Evolutionary conservation across 257 asterid genomes (phyloP), one percentile per base, ranked within the genome.

Genomic region (Paraleonurus japonicus): DNA sequence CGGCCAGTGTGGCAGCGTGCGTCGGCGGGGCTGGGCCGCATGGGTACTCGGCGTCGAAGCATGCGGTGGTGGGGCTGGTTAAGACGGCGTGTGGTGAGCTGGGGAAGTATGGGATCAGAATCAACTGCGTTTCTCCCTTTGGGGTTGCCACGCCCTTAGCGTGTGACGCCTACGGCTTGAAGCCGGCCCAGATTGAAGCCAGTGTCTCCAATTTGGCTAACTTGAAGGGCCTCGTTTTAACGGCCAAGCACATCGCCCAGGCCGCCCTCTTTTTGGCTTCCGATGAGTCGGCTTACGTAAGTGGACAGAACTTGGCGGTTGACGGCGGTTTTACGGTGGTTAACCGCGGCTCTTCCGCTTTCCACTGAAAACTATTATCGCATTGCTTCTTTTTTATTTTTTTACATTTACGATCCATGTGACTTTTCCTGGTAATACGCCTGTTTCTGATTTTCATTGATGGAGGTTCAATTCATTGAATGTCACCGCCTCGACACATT

Each of bases 301-400:
- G 89, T 3, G 95, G 92, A 0, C 90, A 84, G 43, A 88, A 88
- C 55, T 58, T 88, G 85, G 92, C 79, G 9, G 78, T 88, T 13
- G 95, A 88, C 67, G 95, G 95, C 13, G 95, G 90, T 2, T 79
- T 79, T 37, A 51, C 91, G 53, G 90, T 78, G 17, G 88, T 88
- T 30, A 70, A 75, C 79, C 75, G 75, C 41, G 79, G 60, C 72
- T 71, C 85, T 15, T 50, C 78, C 66, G 30, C 77, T 20, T 65
- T 78, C 20, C 66, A 47, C 60, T 71, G 65, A 76, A 28, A n/a
- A n/a, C n/a, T n/a, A n/a, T n/a, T n/a, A n/a, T n/a, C n/a, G n/a
- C n/a, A n/a, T n/a, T n/a, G n/a, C n/a, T n/a, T n/a, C n/a, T 35
- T 27, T 4, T 51, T 30, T 23, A 2, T 16, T 5, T 32, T 9